These are phyloP conservation scores for Plantago major DNA, from an alignment of 257 asterid species.

Conservation along the genomic window DNA sequence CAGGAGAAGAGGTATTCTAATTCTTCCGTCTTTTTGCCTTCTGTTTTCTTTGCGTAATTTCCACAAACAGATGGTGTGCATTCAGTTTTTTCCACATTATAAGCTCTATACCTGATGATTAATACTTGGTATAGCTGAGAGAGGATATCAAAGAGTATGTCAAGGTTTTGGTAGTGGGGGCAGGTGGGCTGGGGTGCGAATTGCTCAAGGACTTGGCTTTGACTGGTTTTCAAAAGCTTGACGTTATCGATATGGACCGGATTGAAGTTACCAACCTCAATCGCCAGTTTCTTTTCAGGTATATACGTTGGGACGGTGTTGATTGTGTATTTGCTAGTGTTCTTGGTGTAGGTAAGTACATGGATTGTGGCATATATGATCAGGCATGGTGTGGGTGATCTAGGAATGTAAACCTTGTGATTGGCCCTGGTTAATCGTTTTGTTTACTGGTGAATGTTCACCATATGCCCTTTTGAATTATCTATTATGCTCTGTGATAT, in stretches of 20 bases:
- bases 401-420: no score
- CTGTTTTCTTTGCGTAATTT: slow-evolving; percentile 11
- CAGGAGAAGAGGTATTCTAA: slow-evolving; percentile 65
- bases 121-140: slow-evolving; percentile 47
- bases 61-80: slow-evolving; percentile 18
- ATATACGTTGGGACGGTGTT: slow-evolving; percentile 9
- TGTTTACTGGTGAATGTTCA: no score
- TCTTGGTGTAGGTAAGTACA: not conserved
- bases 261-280: slow-evolving; percentile 94
- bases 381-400: no score
- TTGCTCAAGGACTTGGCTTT: slow-evolving; percentile 93
- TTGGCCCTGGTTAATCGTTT: no score
- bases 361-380: not conserved
- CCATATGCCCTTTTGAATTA: not conserved
- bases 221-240: slow-evolving; percentile 78
- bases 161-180: slow-evolving; percentile 90
- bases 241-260: slow-evolving; percentile 96
- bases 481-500: not conserved
- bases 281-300: slow-evolving; percentile 98
- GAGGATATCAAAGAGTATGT: slow-evolving; percentile 74
- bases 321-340: not conserved
- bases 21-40: slow-evolving; percentile 2
- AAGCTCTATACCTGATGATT: slow-evolving; percentile 16
- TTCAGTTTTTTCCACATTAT: not conserved
- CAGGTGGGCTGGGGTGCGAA: slow-evolving; percentile 98